phyloP scores from a whole-genome alignment of 345 rosid species.

The Hirschfeldia incana region DNA sequence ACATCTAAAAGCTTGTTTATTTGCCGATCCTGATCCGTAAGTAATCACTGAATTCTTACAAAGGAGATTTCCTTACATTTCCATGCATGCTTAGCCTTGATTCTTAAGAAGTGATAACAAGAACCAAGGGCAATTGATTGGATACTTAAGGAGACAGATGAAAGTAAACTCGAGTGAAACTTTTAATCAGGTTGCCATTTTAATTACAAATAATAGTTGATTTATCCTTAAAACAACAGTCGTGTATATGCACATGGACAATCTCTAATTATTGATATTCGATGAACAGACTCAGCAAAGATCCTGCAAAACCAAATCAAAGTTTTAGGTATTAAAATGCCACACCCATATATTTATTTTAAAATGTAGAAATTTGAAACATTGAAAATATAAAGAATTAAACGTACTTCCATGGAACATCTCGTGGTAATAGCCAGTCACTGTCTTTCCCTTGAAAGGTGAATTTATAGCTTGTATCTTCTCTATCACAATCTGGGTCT shows the following conservation, averaged over 20 bases:
- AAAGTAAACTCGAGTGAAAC: not conserved
- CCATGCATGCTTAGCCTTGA: not conserved
- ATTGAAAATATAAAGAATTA: not conserved
- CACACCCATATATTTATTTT: not conserved
- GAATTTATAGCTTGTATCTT: constrained; percentile 37
- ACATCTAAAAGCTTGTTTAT: not conserved
- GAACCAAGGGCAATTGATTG: no score
- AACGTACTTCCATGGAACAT: constrained; percentile 76
- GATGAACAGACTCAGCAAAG: constrained; percentile 49
- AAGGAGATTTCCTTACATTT: not conserved
- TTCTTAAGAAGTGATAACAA: not conserved
- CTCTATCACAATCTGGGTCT: constrained; percentile 28
- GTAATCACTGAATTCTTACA: not conserved
- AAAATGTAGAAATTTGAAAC: not conserved
- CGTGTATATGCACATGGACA: not conserved
- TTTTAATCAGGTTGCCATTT: not conserved
- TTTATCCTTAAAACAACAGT: not conserved
- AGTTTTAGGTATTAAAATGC: not conserved
- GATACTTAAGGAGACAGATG: not conserved
- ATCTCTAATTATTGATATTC: constrained; percentile 39
- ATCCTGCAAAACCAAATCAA: constrained; percentile 42
- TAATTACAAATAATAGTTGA: not conserved
- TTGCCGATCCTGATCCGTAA: not conserved
- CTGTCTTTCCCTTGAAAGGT: constrained; percentile 65
- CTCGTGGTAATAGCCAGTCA: constrained; percentile 56